A percentile compares a stretch with the other conserved stretches of the same genome.
These are phyloP conservation scores for Hericium alpestre DNA, from an alignment of 768 basidiomycete species.

Conservation along the genomic window DNA sequence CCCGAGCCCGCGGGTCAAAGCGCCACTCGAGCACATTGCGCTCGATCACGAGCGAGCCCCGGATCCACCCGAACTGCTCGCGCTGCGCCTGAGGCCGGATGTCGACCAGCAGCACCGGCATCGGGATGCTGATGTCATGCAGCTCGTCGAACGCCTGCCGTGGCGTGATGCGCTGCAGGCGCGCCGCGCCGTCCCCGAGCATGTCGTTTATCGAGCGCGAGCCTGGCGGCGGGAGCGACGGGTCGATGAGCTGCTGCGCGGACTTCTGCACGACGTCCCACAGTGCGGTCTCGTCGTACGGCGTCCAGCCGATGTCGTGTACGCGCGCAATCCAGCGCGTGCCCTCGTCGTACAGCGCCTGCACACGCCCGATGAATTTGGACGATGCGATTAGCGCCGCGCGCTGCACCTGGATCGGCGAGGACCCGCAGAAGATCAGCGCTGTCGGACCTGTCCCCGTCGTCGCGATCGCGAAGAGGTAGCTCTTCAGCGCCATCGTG, in stretches of 20 bases:
- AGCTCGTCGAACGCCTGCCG: slow-evolving; percentile 52
- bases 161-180: slow-evolving; percentile 54
- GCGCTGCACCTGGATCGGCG: slow-evolving; percentile 47
- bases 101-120: slow-evolving; percentile 67
- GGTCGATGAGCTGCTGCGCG: slow-evolving; percentile 47
- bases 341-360: slow-evolving; percentile 16
- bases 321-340: slow-evolving; percentile 34
- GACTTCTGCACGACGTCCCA: slow-evolving; percentile 65
- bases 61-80: slow-evolving; percentile 44
- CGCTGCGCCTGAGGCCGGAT: slow-evolving; percentile 61
- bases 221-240: slow-evolving; percentile 51
- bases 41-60: slow-evolving; percentile 63
- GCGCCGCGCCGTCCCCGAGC: slow-evolving; percentile 46
- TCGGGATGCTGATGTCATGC: slow-evolving; percentile 31
- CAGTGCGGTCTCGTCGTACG: slow-evolving; percentile 56
- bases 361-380: slow-evolving; percentile 60
- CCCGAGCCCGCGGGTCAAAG: slow-evolving; percentile 55
- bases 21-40: slow-evolving; percentile 73
- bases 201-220: slow-evolving; percentile 50
- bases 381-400: slow-evolving; percentile 53
- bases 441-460: slow-evolving; percentile 25
- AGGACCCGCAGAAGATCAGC: slow-evolving; percentile 50
- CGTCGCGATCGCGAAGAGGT: slow-evolving; percentile 47
- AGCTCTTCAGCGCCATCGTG: slow-evolving; percentile 24
- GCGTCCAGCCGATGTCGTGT: slow-evolving; percentile 40